phyloP scores from a whole-genome alignment of 805 yeast species.

The Saturnispora hagleri region DNA sequence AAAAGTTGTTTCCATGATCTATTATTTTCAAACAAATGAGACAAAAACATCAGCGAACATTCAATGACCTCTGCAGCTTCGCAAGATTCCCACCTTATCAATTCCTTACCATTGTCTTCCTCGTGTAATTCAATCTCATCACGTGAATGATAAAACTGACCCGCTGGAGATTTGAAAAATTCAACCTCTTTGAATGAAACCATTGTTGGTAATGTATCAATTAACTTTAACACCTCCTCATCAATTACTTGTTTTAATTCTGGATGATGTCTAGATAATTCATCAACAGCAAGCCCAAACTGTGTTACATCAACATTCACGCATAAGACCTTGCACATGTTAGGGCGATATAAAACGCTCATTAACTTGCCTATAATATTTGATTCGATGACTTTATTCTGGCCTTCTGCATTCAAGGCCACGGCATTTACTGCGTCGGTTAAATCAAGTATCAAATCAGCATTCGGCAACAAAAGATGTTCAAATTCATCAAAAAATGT shows the following conservation, averaged over 20 bases:
- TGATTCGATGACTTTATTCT: slow-evolving; percentile 41
- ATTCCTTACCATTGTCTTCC: slow-evolving; percentile 33
- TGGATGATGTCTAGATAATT: slow-evolving; percentile 76
- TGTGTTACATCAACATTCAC: slow-evolving; percentile 43
- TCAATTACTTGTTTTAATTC: slow-evolving; percentile 52
- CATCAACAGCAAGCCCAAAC: slow-evolving; percentile 67
- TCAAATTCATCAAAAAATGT: slow-evolving; percentile 51
- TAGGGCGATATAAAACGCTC: slow-evolving; percentile 38
- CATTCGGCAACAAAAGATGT: slow-evolving; percentile 44
- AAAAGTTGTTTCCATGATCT: slow-evolving; percentile 38
- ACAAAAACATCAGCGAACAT: slow-evolving; percentile 39
- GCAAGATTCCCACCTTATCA: slow-evolving; percentile 46
- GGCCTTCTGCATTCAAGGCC: slow-evolving; percentile 66
- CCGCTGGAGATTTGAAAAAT: slow-evolving; percentile 34
- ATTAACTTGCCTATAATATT: slow-evolving; percentile 36
- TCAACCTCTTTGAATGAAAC: slow-evolving; percentile 33
- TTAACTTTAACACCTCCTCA: slow-evolving; percentile 36
- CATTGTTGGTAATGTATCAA: slow-evolving; percentile 34
- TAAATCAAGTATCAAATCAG: slow-evolving; percentile 49
- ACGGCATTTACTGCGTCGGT: slow-evolving; percentile 79
- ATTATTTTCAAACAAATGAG: slow-evolving; percentile 44
- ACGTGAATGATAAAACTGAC: slow-evolving; percentile 32
- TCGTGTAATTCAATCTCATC: slow-evolving; percentile 34
- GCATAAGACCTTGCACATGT: slow-evolving; percentile 45
- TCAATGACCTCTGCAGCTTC: slow-evolving; percentile 40